Base-by-base conservation (phyloP, 2,329 filamentous ascomycete genomes). In the Ophiocordyceps camponoti-leonardi region DNA sequence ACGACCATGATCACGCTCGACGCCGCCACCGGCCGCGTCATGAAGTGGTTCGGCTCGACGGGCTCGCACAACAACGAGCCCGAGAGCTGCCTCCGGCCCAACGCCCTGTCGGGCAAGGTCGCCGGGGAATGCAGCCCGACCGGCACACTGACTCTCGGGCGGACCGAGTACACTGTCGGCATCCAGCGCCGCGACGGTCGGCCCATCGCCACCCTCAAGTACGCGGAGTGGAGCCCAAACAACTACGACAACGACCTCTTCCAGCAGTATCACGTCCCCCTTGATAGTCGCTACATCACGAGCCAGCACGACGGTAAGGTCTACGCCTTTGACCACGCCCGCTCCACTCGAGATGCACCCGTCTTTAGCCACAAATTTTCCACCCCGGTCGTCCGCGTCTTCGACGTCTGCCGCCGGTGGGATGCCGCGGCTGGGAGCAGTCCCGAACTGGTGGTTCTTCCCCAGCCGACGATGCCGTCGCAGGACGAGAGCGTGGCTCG, bases 221-320 rank as follows among this genome's bases (percentile, higher is more conserved):
- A 93, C 58, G 83, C 86, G 12, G 92, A 98, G 61, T 98, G 92
- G 92, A 81, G 79, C 0, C 85, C 88, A 14, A 98, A 98, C 61
- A 93, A 83, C 48, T 84, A 81, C 49, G 90, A 98, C 61, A 77
- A 77, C 50, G 92, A 98, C 58, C 76, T 98, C 7, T 80, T 86
- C 54, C 76, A 76, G 44, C 86, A 96, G 57, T 92, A 96, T 56
- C 75, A 74, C 14, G 66, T 70, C 12, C 86, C 87, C 1, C 81
- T 88, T 58, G 88, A 96, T 59, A 80, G 84, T 52, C 83, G 83
- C 49, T 95, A 96, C 62, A 81, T 96, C 44, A 90, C 90, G 52
- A 86, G 82, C 52, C 79, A 80, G 53, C 84, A 87, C 54, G 85
- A 96, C 53, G 92, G 92, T 40, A 77, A 80, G 35, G 76, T 94